These are phyloP conservation scores for Citrus mangshanensis DNA, from an alignment of 345 rosid species.

Conservation along the genomic window DNA sequence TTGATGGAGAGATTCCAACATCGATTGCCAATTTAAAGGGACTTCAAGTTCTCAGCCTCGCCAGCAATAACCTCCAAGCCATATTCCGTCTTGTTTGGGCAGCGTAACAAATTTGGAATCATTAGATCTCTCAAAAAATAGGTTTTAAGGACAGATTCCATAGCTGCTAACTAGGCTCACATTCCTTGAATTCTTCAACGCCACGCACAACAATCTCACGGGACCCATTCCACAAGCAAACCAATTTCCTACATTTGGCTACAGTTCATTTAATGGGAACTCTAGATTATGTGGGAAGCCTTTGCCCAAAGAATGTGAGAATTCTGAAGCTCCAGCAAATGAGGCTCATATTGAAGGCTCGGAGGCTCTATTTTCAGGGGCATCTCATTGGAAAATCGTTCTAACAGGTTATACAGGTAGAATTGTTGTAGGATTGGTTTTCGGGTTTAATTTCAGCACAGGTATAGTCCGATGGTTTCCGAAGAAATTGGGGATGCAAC, in stretches of 20 bases:
- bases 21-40: no score
- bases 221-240: neutral
- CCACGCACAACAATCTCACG: no score
- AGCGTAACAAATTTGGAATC: neutral
- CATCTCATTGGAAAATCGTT: neutral
- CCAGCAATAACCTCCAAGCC: no score
- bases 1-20: no score
- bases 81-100: neutral
- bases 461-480: neutral
- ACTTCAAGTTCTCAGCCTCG: no score
- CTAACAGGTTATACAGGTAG: neutral
- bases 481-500: neutral
- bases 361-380: neutral
- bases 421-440: neutral
- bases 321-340: neutral
- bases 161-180: no score
- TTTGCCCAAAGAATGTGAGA: no score
- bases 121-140: neutral
- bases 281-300: no score
- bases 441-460: neutral
- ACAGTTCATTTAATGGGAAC: neutral
- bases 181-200: no score
- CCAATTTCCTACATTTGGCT: no score
- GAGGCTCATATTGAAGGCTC: neutral
- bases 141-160: neutral